These are phyloP conservation scores for Diphasiastrum complanatum DNA, from an alignment of 83 land plant genomes.

Conservation along the genomic window DNA sequence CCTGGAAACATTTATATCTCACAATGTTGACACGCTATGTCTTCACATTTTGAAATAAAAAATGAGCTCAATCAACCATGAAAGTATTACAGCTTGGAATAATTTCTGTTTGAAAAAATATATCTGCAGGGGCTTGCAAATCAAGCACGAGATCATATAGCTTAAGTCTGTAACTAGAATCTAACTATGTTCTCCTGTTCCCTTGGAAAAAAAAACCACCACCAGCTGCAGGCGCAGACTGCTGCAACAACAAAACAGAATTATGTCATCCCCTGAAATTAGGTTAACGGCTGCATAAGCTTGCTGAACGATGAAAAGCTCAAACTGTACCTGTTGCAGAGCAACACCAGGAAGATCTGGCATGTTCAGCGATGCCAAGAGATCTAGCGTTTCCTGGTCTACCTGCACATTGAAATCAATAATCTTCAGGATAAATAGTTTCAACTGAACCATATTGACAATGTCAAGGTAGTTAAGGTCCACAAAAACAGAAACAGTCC, in stretches of 20 bases:
- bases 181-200: too few relatives aligned
- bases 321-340: constrained; percentile 10
- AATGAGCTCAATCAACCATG: too few relatives aligned
- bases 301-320: background rate
- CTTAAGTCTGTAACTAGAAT: too few relatives aligned
- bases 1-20: too few relatives aligned
- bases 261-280: background rate
- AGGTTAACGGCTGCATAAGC: background rate
- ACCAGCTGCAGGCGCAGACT: constrained; percentile 3
- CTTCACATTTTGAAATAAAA: too few relatives aligned
- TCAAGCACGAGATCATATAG: too few relatives aligned
- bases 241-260: background rate
- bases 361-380: constrained; percentile 19
- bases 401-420: background rate
- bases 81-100: too few relatives aligned
- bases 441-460: background rate
- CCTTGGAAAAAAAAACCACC: constrained; percentile 15
- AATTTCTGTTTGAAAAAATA: too few relatives aligned
- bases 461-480: background rate
- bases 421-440: too few relatives aligned
- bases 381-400: constrained; percentile 14
- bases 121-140: too few relatives aligned
- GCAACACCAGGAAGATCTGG: constrained; percentile 20
- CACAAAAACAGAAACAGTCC: background rate
- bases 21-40: too few relatives aligned